A percentile compares a stretch with the other conserved stretches of the same genome.
phyloP scores from a whole-genome alignment of 1,284 basidiomycete species.

The Malassezia caprae region DNA sequence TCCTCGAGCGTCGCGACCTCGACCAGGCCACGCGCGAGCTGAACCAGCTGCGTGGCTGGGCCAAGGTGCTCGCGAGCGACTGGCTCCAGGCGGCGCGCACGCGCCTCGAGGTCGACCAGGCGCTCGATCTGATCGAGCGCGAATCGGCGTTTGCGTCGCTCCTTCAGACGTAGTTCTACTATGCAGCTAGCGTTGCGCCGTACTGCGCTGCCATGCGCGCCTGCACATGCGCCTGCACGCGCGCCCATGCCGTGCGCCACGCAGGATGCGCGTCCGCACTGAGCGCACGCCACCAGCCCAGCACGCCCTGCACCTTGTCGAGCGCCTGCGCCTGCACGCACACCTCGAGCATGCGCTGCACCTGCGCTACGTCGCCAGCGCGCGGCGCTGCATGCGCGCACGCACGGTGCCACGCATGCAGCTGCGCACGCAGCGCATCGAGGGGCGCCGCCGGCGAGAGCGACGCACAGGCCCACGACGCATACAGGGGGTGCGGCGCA shows the following conservation, averaged over 20 bases:
- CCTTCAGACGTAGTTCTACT: conserved; percentile 9
- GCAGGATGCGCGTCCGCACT: background rate
- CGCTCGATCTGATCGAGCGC: conserved; percentile 75
- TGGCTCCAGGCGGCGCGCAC: conserved; percentile 84
- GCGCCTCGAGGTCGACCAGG: conserved; percentile 83
- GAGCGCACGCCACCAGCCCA: background rate
- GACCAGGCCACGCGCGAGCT: conserved; percentile 82
- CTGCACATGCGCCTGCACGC: background rate
- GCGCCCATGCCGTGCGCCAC: background rate
- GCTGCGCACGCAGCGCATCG: conserved; percentile 8
- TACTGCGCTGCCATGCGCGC: background rate
- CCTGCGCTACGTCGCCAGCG: conserved; percentile 24
- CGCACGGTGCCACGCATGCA: conserved; percentile 24
- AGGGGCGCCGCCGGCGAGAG: background rate
- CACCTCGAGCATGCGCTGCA: conserved; percentile 11
- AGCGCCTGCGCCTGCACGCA: conserved; percentile 6
- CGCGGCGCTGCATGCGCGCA: conserved; percentile 22
- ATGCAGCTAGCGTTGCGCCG: background rate
- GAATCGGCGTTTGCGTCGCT: conserved; percentile 61
- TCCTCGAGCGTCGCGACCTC: conserved; percentile 81
- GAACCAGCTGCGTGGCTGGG: conserved; percentile 71
- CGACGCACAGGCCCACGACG: background rate
- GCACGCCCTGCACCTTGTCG: conserved; percentile 2
- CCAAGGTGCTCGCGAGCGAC: conserved; percentile 70
- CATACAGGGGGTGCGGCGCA: background rate